Evolutionary conservation across 805 yeast species (phyloP).

Genomic region (Wickerhamiella alocasiicola): DNA sequence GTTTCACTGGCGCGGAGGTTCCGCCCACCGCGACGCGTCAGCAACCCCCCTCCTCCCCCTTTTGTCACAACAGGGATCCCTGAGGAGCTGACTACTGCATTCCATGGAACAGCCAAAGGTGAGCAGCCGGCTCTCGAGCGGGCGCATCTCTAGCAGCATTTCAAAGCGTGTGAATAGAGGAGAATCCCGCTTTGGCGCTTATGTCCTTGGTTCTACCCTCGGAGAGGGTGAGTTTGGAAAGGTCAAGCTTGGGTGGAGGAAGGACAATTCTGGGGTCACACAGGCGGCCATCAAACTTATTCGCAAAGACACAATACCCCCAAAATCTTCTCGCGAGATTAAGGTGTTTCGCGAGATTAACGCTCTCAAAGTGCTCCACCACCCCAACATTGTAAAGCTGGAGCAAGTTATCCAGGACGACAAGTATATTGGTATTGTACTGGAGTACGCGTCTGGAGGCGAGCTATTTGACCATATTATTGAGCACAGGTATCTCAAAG

Average conservation of each 20-base stretch:
- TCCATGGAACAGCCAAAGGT: constrained; percentile 18
- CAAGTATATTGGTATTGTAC: constrained; percentile 87
- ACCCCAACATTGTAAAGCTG: constrained; percentile 84
- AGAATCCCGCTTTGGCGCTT: constrained; percentile 64
- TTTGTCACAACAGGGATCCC: background rate
- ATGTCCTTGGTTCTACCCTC: constrained; percentile 78
- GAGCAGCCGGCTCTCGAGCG: constrained; percentile 22
- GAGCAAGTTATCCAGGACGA: constrained; percentile 92
- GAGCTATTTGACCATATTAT: constrained; percentile 89
- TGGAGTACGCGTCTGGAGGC: constrained; percentile 96
- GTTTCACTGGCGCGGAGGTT: no score
- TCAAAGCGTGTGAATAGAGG: constrained; percentile 22
- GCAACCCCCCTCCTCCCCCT: constrained; percentile 1
- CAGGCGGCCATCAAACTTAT: constrained; percentile 92
- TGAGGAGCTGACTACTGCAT: constrained; percentile 5
- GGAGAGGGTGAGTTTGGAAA: constrained; percentile 99
- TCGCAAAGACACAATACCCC: constrained; percentile 75
- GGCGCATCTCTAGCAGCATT: constrained; percentile 22
- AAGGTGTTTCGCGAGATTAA: constrained; percentile 90
- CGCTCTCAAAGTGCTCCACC: constrained; percentile 64
- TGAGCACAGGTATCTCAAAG: constrained; percentile 76
- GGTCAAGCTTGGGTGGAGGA: constrained; percentile 92
- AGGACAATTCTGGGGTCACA: constrained; percentile 44
- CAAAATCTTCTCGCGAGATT: constrained; percentile 72
- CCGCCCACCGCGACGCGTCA: no score